Evolutionary conservation across 805 yeast genomes (phyloP).

Genomic region (Myxozyma sirexii): DNA sequence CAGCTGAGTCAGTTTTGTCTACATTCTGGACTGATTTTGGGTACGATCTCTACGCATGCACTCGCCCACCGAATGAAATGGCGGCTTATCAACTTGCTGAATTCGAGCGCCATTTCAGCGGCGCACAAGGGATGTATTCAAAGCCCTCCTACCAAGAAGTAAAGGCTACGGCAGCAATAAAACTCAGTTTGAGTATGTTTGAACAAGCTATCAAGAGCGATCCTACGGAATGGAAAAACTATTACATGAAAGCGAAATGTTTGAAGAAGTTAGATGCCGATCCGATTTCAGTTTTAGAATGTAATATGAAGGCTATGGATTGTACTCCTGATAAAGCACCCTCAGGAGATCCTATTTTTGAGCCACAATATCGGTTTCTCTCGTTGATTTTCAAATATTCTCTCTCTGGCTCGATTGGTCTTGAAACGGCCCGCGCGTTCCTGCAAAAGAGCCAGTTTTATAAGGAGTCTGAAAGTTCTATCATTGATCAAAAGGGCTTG

Average conservation of each 20-base stretch:
- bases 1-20: slow-evolving; percentile 53
- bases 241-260: slow-evolving; percentile 61
- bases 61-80: slow-evolving; percentile 45
- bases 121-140: slow-evolving; percentile 36
- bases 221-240: slow-evolving; percentile 61
- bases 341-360: slow-evolving; percentile 59
- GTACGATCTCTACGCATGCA: slow-evolving; percentile 52
- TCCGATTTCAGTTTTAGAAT: slow-evolving; percentile 45
- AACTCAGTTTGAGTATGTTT: slow-evolving; percentile 50
- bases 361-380: slow-evolving; percentile 73
- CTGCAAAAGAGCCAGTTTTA: slow-evolving; percentile 47
- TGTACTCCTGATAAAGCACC: slow-evolving; percentile 27
- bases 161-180: slow-evolving; percentile 38
- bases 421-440: slow-evolving; percentile 46
- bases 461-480: slow-evolving; percentile 12
- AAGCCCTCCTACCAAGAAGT: slow-evolving; percentile 18
- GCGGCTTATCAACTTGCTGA: slow-evolving; percentile 52
- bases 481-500: slow-evolving; percentile 1
- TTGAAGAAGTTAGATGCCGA: slow-evolving; percentile 52
- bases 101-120: slow-evolving; percentile 50
- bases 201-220: slow-evolving; percentile 52
- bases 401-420: slow-evolving; percentile 43
- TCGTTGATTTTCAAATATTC: slow-evolving; percentile 62
- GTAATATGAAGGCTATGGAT: slow-evolving; percentile 44
- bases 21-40: slow-evolving; percentile 50